Conservation (phyloP, 164 flowering plant species). For the Sedum album region DNA sequence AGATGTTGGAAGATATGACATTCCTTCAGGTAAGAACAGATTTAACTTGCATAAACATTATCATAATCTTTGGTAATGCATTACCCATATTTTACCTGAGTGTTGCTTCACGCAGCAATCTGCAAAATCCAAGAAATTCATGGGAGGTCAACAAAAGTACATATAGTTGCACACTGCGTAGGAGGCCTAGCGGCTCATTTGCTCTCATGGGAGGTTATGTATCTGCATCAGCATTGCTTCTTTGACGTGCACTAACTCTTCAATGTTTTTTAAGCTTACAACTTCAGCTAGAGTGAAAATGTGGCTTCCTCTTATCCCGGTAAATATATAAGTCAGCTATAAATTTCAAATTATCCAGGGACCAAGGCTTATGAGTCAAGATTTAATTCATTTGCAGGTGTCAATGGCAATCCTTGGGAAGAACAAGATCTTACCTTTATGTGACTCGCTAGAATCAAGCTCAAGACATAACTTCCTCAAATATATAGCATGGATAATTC, state of each 20-base stretch:
- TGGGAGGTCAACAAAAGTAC: slow-evolving; percentile 26
- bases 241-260: slow-evolving; percentile 48
- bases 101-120: slow-evolving; percentile 22
- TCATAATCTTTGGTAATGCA: not conserved
- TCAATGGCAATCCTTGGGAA: slow-evolving; percentile 41
- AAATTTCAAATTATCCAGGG: not conserved
- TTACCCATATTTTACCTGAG: slow-evolving; percentile 17
- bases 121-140: slow-evolving; percentile 31
- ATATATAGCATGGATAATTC: slow-evolving; percentile 34
- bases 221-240: slow-evolving; percentile 35
- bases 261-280: slow-evolving; percentile 52
- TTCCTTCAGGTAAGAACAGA: slow-evolving; percentile 38
- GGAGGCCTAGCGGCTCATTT: slow-evolving; percentile 50
- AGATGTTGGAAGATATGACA: slow-evolving; percentile 49
- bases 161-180: slow-evolving; percentile 53
- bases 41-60: too few relatives aligned
- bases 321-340: slow-evolving; percentile 14
- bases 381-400: slow-evolving; percentile 20
- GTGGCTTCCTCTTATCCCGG: slow-evolving; percentile 55
- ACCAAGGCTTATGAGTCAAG: not conserved
- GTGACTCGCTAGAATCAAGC: slow-evolving; percentile 19
- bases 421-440: slow-evolving; percentile 24
- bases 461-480: slow-evolving; percentile 30
- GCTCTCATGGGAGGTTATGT: slow-evolving; percentile 40
- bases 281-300: slow-evolving; percentile 36